A percentile compares a stretch with the other conserved stretches of the same genome.
phyloP scores from a whole-genome alignment of 2,329 filamentous ascomycete genomes.

The Neophaeococcomyces mojaviensis region DNA sequence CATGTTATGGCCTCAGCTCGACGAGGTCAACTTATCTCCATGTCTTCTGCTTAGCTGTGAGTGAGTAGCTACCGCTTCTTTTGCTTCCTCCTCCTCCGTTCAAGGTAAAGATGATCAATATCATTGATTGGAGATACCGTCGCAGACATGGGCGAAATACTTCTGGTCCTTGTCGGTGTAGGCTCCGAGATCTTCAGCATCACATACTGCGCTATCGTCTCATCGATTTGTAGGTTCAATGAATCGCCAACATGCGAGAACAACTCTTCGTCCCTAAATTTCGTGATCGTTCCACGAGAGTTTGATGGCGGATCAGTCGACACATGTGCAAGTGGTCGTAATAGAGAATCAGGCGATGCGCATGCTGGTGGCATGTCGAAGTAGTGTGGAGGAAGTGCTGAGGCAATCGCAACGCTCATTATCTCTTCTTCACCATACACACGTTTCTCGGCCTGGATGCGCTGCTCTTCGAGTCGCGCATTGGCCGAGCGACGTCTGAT shows the following conservation, averaged over 20 bases:
- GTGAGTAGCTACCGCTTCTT: not conserved
- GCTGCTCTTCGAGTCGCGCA: slow-evolving; percentile 11
- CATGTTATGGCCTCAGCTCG: too few relatives aligned
- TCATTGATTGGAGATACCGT: slow-evolving; percentile 1
- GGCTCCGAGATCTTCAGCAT: not conserved
- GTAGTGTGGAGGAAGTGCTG: slow-evolving; percentile 15
- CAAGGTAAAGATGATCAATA: not conserved
- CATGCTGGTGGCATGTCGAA: slow-evolving; percentile 17
- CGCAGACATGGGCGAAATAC: not conserved
- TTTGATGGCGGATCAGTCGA: not conserved
- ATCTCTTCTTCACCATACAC: slow-evolving; percentile 5
- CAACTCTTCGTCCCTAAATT: not conserved
- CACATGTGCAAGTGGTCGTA: not conserved
- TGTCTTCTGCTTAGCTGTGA: too few relatives aligned
- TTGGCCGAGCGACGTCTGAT: slow-evolving; percentile 10
- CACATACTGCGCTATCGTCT: slow-evolving; percentile 2
- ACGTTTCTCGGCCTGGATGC: not conserved
- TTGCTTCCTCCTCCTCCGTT: slow-evolving; percentile 1
- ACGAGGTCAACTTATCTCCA: too few relatives aligned
- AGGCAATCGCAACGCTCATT: slow-evolving; percentile 14
- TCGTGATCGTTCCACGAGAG: not conserved
- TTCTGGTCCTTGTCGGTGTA: too few relatives aligned
- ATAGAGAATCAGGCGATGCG: not conserved
- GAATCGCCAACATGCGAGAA: not conserved
- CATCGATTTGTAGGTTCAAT: not conserved